phyloP scores from a whole-genome alignment of 2,329 filamentous ascomycete species.

The Pyrenophora tritici-repentis region DNA sequence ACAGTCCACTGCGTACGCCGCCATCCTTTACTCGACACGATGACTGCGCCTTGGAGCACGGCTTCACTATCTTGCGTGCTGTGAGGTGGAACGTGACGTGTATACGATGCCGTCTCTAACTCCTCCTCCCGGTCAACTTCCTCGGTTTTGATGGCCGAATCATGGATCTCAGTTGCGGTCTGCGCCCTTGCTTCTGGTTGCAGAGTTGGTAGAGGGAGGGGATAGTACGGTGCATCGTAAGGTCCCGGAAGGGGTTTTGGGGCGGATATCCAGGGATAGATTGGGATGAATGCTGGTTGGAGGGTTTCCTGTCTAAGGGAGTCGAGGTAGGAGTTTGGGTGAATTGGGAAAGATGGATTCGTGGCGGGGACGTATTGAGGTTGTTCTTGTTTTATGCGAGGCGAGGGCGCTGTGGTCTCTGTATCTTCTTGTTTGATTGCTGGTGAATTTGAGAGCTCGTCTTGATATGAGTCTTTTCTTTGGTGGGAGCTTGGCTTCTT shows the following conservation, averaged over 20 bases:
- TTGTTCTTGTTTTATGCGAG: background rate
- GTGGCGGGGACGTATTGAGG: background rate
- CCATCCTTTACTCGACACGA: constrained; percentile 39
- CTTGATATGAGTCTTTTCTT: constrained; percentile 8
- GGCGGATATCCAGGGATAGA: constrained; percentile 42
- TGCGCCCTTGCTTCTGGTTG: constrained; percentile 7
- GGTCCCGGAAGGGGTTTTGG: constrained; percentile 42
- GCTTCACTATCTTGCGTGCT: constrained; percentile 19
- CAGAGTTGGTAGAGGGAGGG: constrained; percentile 38
- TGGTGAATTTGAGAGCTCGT: background rate
- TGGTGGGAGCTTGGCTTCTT: background rate
- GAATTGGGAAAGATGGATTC: background rate
- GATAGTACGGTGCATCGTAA: constrained; percentile 44
- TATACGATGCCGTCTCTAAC: constrained; percentile 25
- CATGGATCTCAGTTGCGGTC: constrained; percentile 16
- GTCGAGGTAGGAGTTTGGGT: constrained; percentile 18
- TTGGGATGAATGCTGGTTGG: constrained; percentile 24
- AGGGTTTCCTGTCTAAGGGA: constrained; percentile 22
- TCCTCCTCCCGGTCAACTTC: constrained; percentile 7
- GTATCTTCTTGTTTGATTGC: background rate
- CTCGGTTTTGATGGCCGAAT: constrained; percentile 5
- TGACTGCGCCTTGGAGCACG: constrained; percentile 32
- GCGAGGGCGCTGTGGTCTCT: background rate
- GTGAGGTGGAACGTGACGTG: constrained; percentile 34
- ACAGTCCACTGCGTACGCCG: constrained; percentile 45